Evolutionary conservation across 805 yeast genomes (phyloP).

Genomic region (Zygosaccharomyces gambellarensis): DNA sequence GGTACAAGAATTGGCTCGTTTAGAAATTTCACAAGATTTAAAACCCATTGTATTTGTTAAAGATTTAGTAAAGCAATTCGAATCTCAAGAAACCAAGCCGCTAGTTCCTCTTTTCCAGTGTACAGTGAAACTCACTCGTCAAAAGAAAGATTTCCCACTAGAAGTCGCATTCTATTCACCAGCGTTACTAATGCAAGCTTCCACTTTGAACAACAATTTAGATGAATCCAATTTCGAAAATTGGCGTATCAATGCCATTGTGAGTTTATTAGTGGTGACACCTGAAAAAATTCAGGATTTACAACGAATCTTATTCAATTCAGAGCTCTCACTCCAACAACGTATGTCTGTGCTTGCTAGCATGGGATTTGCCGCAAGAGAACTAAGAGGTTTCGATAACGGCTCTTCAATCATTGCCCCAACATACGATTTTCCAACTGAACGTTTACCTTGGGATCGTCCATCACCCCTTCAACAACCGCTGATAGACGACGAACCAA

Average conservation of each 20-base stretch:
- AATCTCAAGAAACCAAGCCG: conserved; percentile 40
- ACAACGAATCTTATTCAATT: conserved; percentile 48
- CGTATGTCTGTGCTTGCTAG: conserved; percentile 65
- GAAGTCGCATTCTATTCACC: conserved; percentile 59
- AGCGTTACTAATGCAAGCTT: conserved; percentile 46
- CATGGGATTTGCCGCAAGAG: conserved; percentile 67
- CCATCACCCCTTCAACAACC: conserved; percentile 2
- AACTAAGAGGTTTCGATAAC: conserved; percentile 60
- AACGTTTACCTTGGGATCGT: conserved; percentile 30
- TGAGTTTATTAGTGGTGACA: conserved; percentile 55
- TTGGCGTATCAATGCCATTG: conserved; percentile 57
- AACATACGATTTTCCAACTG: conserved; percentile 33
- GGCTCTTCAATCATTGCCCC: conserved; percentile 39
- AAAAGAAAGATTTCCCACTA: conserved; percentile 53
- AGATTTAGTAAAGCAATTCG: conserved; percentile 58
- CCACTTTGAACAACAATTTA: conserved; percentile 52
- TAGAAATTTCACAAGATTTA: conserved; percentile 23
- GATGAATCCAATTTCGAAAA: conserved; percentile 58
- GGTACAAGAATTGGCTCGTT: background rate
- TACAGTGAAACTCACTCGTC: conserved; percentile 52
- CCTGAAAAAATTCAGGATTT: conserved; percentile 41
- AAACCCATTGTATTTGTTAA: conserved; percentile 61
- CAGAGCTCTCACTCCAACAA: conserved; percentile 80
- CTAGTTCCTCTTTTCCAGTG: conserved; percentile 41
- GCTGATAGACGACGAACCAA: conserved; percentile 3